These are phyloP conservation scores for Nyctanthes arbortristis DNA, from an alignment of 257 asterid genomes.

Conservation along the genomic window DNA sequence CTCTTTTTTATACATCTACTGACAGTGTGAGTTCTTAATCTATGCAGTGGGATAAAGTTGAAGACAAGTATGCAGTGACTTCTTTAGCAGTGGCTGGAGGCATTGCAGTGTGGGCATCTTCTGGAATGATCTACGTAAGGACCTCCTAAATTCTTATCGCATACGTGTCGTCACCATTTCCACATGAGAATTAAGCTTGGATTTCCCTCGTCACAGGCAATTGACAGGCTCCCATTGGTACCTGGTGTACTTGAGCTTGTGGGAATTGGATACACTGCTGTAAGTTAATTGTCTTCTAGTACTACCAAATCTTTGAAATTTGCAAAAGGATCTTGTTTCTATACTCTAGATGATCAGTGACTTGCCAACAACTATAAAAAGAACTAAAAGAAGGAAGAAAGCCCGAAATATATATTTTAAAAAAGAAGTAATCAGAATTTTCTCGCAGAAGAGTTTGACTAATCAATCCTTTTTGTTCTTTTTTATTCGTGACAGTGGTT, in stretches of 20 bases:
- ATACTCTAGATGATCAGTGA: not conserved
- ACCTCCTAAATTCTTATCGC: not conserved
- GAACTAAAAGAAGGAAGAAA: not conserved
- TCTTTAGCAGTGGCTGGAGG: constrained; percentile 70
- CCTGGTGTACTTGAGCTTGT: constrained; percentile 90
- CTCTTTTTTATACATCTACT: not conserved
- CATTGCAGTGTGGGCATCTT: constrained; percentile 59
- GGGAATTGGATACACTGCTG: constrained; percentile 87
- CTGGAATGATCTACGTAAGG: constrained; percentile 72
- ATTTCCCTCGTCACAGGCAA: constrained; percentile 46
- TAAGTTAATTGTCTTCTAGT: constrained; percentile 32
- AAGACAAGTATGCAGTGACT: constrained; percentile 85
- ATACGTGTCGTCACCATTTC: not conserved
- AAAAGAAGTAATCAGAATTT: not conserved
- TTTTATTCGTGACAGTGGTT: constrained; percentile 61
- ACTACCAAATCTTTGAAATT: not conserved
- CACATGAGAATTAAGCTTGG: not conserved
- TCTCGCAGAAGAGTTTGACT: not conserved
- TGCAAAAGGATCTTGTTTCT: not conserved
- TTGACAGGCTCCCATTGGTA: constrained; percentile 85
- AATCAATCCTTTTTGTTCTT: constrained; percentile 7
- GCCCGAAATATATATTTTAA: not conserved
- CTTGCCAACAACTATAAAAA: not conserved
- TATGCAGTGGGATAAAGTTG: constrained; percentile 82
- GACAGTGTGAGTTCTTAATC: not conserved